Conservation (phyloP, 176 grass and related monocot species). For the Ensete glaucum region DNA sequence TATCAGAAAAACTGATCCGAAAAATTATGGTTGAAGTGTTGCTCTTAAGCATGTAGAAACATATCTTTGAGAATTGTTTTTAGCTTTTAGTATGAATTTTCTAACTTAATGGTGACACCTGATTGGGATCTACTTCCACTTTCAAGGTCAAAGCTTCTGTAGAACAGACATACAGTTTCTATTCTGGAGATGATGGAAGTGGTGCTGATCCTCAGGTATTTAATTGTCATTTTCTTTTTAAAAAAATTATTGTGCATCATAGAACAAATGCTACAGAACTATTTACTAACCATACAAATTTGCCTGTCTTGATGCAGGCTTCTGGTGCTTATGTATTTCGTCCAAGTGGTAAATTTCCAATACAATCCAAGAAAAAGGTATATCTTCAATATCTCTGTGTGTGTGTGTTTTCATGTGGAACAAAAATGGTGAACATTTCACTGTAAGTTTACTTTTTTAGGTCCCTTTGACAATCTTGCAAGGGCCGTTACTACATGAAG, state of each 20-base stretch:
- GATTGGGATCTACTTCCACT: conserved; percentile 4
- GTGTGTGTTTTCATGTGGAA: no score
- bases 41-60: not conserved
- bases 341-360: conserved; percentile 31
- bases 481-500: conserved; percentile 45
- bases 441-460: conserved; percentile 10
- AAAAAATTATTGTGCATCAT: not conserved
- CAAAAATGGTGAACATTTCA: not conserved
- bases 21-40: no score
- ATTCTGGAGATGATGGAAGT: conserved; percentile 34
- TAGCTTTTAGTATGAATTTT: conserved; percentile 2
- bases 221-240: not conserved
- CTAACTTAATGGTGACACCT: not conserved
- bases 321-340: conserved; percentile 55
- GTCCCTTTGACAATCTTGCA: conserved; percentile 27
- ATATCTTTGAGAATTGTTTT: not conserved
- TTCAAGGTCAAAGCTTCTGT: conserved; percentile 40
- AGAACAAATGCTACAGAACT: not conserved
- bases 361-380: conserved; percentile 23
- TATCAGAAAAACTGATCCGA: no score
- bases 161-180: conserved; percentile 37
- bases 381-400: not conserved
- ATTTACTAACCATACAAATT: conserved; percentile 1
- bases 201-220: conserved; percentile 20
- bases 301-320: conserved; percentile 24